Base-by-base conservation (phyloP, 495 filamentous ascomycete species). In the Penicillium coprophilum region DNA sequence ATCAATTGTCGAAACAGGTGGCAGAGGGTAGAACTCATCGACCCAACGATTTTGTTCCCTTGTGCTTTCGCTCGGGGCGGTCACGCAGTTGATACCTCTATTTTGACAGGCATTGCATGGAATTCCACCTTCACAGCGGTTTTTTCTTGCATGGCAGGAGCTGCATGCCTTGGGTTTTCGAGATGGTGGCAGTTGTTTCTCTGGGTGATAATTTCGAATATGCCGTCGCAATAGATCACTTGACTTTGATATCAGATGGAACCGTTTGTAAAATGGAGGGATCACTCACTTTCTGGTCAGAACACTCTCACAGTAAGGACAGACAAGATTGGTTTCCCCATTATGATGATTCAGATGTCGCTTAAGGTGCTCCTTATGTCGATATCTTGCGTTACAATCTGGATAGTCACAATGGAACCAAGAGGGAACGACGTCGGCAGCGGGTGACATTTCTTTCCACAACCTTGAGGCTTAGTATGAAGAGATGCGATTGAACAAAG, bases 361-460 rank as follows among this genome's bases (percentile, higher is more conserved):
- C 32, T 58, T 59, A 9, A 69, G 44, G 38, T 69, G 66, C 45
- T 69, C 66, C 48, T 62, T 69, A 20, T 63, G 66, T 5, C 36
- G 55, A 57, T 69, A 69, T 31, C 21, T 54, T 0, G 60, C 57
- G 6, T 45, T 54, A 27, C 62, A 65, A 11, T 38, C 51, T 7
- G 62, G 59, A 43, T 53, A 34, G 3, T 38, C 41, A 34, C 63
- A 63, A 47, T 45, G 36, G 32, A 59, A 62, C 46, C 30, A 34
- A 6, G n/a, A 15, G 10, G 46, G 46, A 5, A 23, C 30, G 4
- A 20, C 3, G n/a, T 49, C 30, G 31, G 28, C 19, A 31, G n/a
- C 17, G 6, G 27, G 46, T 17, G 46, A 5, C 46, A 49, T 49
- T 24, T n/a, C n/a, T n/a, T n/a, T n/a, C n/a, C n/a, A n/a, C n/a